phyloP scores from a whole-genome alignment of 805 yeast genomes.

The Kodamaea kaohsiungensis region DNA sequence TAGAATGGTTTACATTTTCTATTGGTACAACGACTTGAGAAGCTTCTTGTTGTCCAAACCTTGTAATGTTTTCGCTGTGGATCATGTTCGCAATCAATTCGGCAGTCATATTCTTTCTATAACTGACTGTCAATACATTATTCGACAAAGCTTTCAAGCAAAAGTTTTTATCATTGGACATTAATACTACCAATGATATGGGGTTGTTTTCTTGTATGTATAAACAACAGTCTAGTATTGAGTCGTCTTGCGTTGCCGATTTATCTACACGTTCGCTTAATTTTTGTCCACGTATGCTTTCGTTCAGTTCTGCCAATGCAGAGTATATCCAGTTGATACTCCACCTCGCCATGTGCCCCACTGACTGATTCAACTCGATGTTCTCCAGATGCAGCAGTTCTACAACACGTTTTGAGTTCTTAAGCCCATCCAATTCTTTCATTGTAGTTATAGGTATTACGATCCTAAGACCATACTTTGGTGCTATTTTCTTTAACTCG shows the following conservation, averaged over 20 bases:
- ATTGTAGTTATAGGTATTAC: conserved; percentile 73
- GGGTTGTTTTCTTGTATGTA: conserved; percentile 49
- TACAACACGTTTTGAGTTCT: conserved; percentile 37
- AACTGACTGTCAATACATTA: conserved; percentile 63
- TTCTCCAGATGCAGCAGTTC: conserved; percentile 19
- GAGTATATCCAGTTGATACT: conserved; percentile 79
- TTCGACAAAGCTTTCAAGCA: conserved; percentile 76
- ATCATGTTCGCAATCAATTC: conserved; percentile 43
- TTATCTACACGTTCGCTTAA: conserved; percentile 52
- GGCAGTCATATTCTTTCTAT: conserved; percentile 45
- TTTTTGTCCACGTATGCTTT: conserved; percentile 66
- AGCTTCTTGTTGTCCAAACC: conserved; percentile 19
- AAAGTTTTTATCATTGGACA: conserved; percentile 83
- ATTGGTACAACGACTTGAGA: conserved; percentile 2
- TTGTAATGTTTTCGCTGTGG: conserved; percentile 32
- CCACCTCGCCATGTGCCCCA: conserved; percentile 62
- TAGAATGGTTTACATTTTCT: not conserved
- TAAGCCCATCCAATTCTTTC: conserved; percentile 82
- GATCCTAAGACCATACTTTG: conserved; percentile 47
- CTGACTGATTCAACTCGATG: conserved; percentile 28
- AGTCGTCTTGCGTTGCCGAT: conserved; percentile 62
- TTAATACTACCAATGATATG: conserved; percentile 49
- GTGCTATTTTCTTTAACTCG: conserved; percentile 44
- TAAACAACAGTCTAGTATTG: conserved; percentile 82
- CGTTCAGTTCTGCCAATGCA: conserved; percentile 51